Conservation (phyloP, 2,329 filamentous ascomycete genomes). For the Trichoderma harzianum region DNA sequence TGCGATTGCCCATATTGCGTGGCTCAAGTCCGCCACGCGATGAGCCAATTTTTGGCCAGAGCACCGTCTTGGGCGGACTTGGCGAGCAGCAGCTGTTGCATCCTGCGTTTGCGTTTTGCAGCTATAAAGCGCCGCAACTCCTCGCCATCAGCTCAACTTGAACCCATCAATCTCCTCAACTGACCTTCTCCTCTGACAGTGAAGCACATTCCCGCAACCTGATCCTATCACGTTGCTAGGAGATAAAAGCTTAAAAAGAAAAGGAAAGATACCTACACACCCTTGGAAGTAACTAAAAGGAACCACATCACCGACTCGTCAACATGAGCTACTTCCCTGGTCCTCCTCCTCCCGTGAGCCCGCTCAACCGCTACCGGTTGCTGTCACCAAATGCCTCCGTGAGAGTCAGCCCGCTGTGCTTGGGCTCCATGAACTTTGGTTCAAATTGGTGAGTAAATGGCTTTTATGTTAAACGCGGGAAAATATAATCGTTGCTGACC, state of each 20-base stretch:
- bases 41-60: background rate
- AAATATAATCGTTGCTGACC: background rate
- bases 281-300: background rate
- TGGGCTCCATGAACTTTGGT: constrained; percentile 66
- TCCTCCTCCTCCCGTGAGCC: constrained; percentile 51
- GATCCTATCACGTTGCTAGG: background rate
- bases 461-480: background rate
- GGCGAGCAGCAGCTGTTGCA: background rate
- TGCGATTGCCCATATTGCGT: background rate
- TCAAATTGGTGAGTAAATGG: constrained; percentile 42
- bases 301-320: background rate
- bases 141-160: background rate
- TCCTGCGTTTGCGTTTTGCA: background rate
- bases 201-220: background rate
- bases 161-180: background rate
- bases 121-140: constrained; percentile 3
- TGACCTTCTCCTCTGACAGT: background rate
- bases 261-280: background rate
- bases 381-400: constrained; percentile 63
- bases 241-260: background rate
- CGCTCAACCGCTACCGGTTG: constrained; percentile 62
- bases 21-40: background rate
- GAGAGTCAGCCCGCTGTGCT: constrained; percentile 63
- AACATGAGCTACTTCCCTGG: background rate
- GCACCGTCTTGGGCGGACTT: background rate